Evolutionary conservation across 129 eudicot genomes (phyloP).

Genomic region (Escallonia rubra): DNA sequence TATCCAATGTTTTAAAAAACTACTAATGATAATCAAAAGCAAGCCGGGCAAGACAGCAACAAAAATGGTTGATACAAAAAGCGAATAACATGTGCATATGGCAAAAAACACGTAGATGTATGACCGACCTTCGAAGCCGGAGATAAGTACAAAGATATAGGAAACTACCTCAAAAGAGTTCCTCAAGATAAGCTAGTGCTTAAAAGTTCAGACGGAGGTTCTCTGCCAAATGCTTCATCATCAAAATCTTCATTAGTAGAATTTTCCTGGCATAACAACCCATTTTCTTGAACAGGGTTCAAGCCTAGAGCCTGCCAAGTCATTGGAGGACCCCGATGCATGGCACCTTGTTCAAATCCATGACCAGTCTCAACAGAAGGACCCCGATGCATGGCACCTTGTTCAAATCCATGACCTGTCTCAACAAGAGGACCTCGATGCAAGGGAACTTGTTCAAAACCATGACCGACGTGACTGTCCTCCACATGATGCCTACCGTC

Average conservation of each 20-base stretch:
- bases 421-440: slow-evolving; percentile 2
- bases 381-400: slow-evolving; percentile 5
- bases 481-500: slow-evolving; percentile 28
- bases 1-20: no score
- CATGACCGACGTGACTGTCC: neutral
- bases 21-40: no score
- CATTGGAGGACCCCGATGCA: slow-evolving; percentile 23
- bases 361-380: slow-evolving; percentile 21
- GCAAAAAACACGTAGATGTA: neutral
- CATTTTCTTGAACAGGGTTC: slow-evolving; percentile 30
- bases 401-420: slow-evolving; percentile 14
- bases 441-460: no score
- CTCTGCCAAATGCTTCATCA: slow-evolving; percentile 42
- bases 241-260: slow-evolving; percentile 51
- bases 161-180: slow-evolving; percentile 22
- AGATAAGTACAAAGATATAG: neutral
- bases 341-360: slow-evolving; percentile 11
- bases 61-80: neutral
- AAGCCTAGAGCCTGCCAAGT: slow-evolving; percentile 35
- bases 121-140: neutral
- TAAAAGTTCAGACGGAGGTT: slow-evolving; percentile 37
- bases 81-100: neutral
- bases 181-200: slow-evolving; percentile 28
- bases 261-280: slow-evolving; percentile 42
- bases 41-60: neutral